A percentile compares a stretch with the other conserved stretches of the same genome.
These are phyloP conservation scores for Talaromyces atroroseus DNA, from an alignment of 2,329 filamentous ascomycete species.

Conservation along the genomic window DNA sequence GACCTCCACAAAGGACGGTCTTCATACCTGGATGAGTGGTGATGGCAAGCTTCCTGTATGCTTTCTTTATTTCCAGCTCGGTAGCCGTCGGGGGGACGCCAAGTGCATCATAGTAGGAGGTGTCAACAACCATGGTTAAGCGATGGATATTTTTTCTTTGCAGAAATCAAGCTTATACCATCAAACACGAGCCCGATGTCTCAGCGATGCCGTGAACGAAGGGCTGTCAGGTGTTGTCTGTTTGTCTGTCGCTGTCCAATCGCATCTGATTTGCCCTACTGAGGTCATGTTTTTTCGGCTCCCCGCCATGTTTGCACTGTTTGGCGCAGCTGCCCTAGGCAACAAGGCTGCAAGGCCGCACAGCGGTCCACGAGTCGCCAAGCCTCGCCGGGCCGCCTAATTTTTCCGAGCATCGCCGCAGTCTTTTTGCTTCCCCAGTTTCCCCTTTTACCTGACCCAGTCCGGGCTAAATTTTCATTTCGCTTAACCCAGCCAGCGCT, in stretches of 20 bases:
- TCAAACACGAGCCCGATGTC: neutral
- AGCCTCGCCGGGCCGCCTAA: neutral
- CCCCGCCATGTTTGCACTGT: constrained; percentile 14
- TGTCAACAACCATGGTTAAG: constrained; percentile 76
- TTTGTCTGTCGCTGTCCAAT: neutral
- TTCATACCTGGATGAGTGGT: constrained; percentile 75
- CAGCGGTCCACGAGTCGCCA: neutral
- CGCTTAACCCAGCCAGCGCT: neutral
- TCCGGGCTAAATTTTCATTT: neutral
- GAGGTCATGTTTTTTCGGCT: constrained; percentile 9
- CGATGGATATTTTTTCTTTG: neutral
- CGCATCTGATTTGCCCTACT: neutral
- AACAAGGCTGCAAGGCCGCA: neutral
- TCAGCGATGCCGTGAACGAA: neutral
- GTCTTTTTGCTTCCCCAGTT: neutral
- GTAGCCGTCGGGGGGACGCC: constrained; percentile 79
- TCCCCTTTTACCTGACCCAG: neutral
- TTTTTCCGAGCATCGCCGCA: neutral
- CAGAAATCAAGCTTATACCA: neutral
- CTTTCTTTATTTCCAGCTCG: constrained; percentile 93
- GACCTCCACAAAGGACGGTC: neutral
- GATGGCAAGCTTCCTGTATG: constrained; percentile 91
- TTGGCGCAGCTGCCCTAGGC: neutral
- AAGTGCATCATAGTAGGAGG: constrained; percentile 79
- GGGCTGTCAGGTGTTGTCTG: neutral